These are phyloP conservation scores for Croton setiger DNA, from an alignment of 441 rosid species.

Conservation along the genomic window DNA sequence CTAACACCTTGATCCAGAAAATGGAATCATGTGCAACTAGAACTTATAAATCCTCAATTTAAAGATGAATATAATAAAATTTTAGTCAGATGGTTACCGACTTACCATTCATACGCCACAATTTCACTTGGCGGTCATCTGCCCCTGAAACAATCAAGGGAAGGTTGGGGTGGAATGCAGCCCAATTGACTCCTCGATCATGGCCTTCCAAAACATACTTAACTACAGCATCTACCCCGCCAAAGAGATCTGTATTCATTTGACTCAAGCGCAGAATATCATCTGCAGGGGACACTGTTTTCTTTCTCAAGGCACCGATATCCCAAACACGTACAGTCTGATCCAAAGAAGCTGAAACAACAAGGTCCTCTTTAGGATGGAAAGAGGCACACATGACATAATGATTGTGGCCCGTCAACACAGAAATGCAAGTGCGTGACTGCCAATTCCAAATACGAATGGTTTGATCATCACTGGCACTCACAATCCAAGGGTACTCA, in stretches of 20 bases:
- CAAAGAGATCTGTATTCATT: constrained; percentile 85
- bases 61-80: neutral
- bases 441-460: constrained; percentile 96
- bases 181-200: constrained; percentile 96
- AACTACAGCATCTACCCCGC: constrained; percentile 85
- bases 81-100: neutral
- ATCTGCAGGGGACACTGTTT: constrained; percentile 84
- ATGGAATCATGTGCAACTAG: neutral
- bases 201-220: constrained; percentile 94
- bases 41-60: neutral
- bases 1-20: neutral
- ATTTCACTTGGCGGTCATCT: constrained; percentile 86
- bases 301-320: constrained; percentile 81
- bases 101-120: constrained; percentile 90
- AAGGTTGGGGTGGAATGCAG: constrained; percentile 86
- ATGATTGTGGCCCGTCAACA: constrained; percentile 84
- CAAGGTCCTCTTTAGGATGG: constrained; percentile 91
- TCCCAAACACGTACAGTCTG: constrained; percentile 97
- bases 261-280: constrained; percentile 77
- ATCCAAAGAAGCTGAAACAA: constrained; percentile 87
- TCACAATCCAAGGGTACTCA: constrained; percentile 85
- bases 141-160: constrained; percentile 92
- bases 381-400: constrained; percentile 96
- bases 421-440: constrained; percentile 79
- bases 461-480: constrained; percentile 95